Evolutionary conservation across 441 rosid species (phyloP).

Genomic region (Rhodomyrtus psidioides): DNA sequence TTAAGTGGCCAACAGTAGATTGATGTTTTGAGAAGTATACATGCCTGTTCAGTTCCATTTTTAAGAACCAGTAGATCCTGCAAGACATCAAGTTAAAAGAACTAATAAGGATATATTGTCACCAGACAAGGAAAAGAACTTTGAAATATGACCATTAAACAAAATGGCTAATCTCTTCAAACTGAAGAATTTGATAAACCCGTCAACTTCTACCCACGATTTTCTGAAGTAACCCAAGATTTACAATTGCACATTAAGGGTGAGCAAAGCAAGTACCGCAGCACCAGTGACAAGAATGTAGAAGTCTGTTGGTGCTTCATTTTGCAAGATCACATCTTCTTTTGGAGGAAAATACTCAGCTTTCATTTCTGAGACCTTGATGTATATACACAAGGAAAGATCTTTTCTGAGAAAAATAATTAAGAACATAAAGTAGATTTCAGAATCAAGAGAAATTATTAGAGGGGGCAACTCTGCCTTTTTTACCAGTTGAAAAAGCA

Average conservation of each 20-base stretch:
- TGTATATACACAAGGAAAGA: background rate
- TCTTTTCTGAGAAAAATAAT: background rate
- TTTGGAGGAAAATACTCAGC: conserved; percentile 53
- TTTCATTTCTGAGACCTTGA: conserved; percentile 8
- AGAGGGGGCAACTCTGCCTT: background rate
- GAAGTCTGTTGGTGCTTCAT: conserved; percentile 13
- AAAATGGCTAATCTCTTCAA: background rate
- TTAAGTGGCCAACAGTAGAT: background rate
- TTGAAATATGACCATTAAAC: background rate
- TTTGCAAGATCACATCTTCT: conserved; percentile 81
- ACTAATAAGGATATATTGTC: background rate
- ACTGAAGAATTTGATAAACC: background rate
- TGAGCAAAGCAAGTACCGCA: background rate
- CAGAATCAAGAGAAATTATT: background rate
- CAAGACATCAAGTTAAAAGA: background rate
- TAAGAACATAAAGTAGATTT: background rate
- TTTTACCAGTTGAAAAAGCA: conserved; percentile 77
- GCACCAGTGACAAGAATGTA: conserved; percentile 6
- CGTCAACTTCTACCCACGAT: background rate
- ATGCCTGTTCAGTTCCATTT: conserved; percentile 4
- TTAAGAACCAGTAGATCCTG: conserved; percentile 1
- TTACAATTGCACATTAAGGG: background rate
- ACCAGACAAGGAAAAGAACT: background rate
- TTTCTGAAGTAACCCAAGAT: background rate
- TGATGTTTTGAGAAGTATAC: background rate